Conservation (phyloP, 2,329 filamentous ascomycete genomes). For the Beauveria rudraprayagi region DNA sequence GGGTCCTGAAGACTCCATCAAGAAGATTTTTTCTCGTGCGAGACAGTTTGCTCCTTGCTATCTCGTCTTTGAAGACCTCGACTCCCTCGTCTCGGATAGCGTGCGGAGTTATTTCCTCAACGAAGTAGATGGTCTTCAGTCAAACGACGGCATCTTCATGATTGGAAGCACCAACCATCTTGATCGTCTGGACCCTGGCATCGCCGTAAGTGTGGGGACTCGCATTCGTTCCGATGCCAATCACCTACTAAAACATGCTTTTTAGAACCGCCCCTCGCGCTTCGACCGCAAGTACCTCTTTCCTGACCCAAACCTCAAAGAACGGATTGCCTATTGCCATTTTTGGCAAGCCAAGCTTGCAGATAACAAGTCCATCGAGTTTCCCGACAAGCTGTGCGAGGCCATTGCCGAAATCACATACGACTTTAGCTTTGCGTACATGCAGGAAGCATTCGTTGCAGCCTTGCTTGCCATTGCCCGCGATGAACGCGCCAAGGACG, state of each 20-base stretch:
- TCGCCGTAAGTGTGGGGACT: constrained; percentile 32
- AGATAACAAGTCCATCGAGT: constrained; percentile 49
- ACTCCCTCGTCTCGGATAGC: constrained; percentile 52
- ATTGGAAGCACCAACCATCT: constrained; percentile 59
- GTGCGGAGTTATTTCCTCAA: constrained; percentile 65
- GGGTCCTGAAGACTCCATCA: constrained; percentile 50
- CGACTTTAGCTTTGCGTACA: constrained; percentile 61
- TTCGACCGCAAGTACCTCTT: constrained; percentile 63
- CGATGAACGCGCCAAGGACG: constrained; percentile 9
- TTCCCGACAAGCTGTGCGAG: constrained; percentile 48
- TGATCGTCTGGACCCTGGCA: constrained; percentile 58
- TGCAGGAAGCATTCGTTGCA: constrained; percentile 62
- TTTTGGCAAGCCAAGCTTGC: constrained; percentile 54
- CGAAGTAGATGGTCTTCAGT: constrained; percentile 61
- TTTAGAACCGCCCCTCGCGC: constrained; percentile 52
- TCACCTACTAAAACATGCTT: not conserved
- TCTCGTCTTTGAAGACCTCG: constrained; percentile 65
- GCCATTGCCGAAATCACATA: constrained; percentile 55
- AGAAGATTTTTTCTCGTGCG: constrained; percentile 49
- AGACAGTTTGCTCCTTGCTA: constrained; percentile 58
- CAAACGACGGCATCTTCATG: constrained; percentile 65
- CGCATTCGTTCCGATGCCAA: not conserved
- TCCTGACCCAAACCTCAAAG: constrained; percentile 44
- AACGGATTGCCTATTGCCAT: constrained; percentile 51
- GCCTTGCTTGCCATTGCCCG: constrained; percentile 51